phyloP scores from a whole-genome alignment of 495 filamentous ascomycete species.

The Acidomyces sp. region DNA sequence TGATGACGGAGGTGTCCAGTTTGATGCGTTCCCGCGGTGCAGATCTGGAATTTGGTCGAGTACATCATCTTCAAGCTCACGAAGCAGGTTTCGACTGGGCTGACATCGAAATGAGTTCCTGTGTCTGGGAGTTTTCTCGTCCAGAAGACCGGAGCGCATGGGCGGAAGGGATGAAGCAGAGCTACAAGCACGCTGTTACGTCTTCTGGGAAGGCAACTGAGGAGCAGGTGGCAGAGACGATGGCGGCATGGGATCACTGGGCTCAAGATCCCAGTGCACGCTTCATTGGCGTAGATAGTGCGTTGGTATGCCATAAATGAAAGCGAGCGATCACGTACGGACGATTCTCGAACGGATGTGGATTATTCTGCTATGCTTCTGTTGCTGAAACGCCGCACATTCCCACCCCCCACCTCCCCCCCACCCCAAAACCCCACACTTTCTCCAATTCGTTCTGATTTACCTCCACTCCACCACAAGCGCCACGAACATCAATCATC shows the following conservation, averaged over 20 bases:
- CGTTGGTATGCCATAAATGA: no score
- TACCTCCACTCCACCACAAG: no score
- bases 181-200: background rate
- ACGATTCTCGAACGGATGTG: no score
- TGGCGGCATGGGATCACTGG: background rate
- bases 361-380: no score
- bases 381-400: no score
- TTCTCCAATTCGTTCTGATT: no score
- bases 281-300: no score
- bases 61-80: background rate
- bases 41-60: background rate
- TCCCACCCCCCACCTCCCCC: no score
- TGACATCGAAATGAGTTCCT: background rate
- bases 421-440: no score
- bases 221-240: background rate
- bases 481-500: no score
- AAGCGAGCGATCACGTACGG: no score
- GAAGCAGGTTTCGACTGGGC: background rate
- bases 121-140: background rate
- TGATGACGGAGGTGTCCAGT: background rate
- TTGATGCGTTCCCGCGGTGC: background rate
- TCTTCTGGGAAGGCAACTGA: background rate
- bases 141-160: background rate
- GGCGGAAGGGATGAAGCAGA: background rate
- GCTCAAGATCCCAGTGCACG: no score